A percentile compares a stretch with the other conserved stretches of the same genome.
These are phyloP conservation scores for Pseudozyma thailandica DNA, from an alignment of 1,284 basidiomycete genomes.

Conservation along the genomic window DNA sequence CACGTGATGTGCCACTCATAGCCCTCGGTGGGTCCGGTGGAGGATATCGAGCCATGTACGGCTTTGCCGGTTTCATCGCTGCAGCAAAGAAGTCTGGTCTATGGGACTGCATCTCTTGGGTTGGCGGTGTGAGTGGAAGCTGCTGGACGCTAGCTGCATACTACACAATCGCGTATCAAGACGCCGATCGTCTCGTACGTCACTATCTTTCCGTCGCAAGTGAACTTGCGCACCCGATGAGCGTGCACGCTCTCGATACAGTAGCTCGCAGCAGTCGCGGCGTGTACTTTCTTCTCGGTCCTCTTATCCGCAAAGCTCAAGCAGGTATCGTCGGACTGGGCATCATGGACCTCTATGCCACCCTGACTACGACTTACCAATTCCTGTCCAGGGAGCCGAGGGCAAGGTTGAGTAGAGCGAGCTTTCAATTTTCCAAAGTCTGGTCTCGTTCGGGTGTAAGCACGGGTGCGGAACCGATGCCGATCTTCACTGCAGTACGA, in stretches of 20 bases:
- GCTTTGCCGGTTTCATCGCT: constrained; percentile 56
- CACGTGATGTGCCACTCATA: constrained; percentile 65
- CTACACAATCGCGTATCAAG: constrained; percentile 55
- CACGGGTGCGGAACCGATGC: constrained; percentile 50
- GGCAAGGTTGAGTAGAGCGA: constrained; percentile 55
- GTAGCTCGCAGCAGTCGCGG: constrained; percentile 58
- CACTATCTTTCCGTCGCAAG: constrained; percentile 57
- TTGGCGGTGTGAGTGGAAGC: constrained; percentile 64
- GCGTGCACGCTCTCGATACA: constrained; percentile 58
- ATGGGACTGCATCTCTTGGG: constrained; percentile 64
- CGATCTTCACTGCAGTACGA: constrained; percentile 62
- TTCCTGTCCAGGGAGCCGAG: constrained; percentile 53
- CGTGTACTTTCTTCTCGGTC: constrained; percentile 62
- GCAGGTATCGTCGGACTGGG: constrained; percentile 58
- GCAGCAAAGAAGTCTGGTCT: constrained; percentile 58
- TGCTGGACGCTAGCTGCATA: constrained; percentile 67
- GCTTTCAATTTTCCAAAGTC: constrained; percentile 62
- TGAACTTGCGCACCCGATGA: constrained; percentile 63
- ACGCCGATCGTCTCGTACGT: constrained; percentile 43
- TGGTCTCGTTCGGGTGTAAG: constrained; percentile 51
- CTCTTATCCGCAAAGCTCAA: constrained; percentile 57
- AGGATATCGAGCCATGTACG: constrained; percentile 67
- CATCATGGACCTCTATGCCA: constrained; percentile 67
- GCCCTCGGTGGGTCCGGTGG: constrained; percentile 67
- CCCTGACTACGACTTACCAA: constrained; percentile 57